Base-by-base conservation (phyloP, 2,329 filamentous ascomycete species). In the Chrysosporium queenslandicum region DNA sequence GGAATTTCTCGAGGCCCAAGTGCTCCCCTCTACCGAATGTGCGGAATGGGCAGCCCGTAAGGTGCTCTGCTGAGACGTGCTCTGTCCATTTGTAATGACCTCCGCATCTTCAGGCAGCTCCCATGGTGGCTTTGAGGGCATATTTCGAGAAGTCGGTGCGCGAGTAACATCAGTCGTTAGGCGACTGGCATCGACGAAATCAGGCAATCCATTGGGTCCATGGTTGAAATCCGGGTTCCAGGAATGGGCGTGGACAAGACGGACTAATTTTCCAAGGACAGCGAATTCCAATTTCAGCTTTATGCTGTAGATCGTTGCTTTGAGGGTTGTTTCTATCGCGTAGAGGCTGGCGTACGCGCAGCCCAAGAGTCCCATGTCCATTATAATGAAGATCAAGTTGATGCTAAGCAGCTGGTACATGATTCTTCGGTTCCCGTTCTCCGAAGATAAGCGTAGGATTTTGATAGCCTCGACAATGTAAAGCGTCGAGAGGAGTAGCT, bases 401-500 rank as follows among this genome's bases (percentile, higher is more conserved):
- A 77, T 74, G 50, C 65, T 60, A 49, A 77, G 61, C 25, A 77
- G 68, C 60, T 77, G 74, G 53, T 67, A 71, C 66, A 75, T 72
- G 54, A 76, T 70, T 51, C 69, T 68, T 59, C 68, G 68, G 45
- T 71, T 71, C 52, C 64, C 61, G 20, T 62, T 61, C 50, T 73
- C 67, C 18, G 68, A 67, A 53, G 76, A 70, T 8, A 73, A 58
- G 6, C 69, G 70, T 49, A 79, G 66, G 52, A 79, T 70, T 71
- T 69, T 72, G 53, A 75, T 62, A 0, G 77, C 77, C 56, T 79
- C 75, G 61, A 65, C 67, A 52, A 81, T 78, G 60, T 77, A 77
- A 18, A 76, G 61, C 1, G 63, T 62, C 2, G 73, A 75, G 25
- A 77, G 68, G 52, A 74, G 65, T 41, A 70, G 61, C 51, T 77